Percentiles rank a stretch among this genome's conserved stretches.
phyloP scores from a whole-genome alignment of 306 rosid species.

The Quercus variabilis region DNA sequence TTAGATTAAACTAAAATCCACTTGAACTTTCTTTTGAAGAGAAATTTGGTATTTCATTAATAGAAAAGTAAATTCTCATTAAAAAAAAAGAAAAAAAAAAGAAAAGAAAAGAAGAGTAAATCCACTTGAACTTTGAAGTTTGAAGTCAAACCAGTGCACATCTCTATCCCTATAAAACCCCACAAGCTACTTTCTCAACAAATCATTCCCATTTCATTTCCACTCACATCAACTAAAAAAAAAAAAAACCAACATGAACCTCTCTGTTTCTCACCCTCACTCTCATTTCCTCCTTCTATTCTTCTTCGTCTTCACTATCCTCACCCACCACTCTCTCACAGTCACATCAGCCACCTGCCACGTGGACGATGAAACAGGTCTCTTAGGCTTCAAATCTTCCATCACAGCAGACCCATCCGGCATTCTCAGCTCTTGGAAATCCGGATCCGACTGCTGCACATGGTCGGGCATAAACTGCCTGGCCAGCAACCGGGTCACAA shows the following conservation, averaged over 20 bases:
- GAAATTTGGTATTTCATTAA: no score
- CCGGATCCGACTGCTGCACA: constrained; percentile 59
- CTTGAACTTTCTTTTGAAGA: no score
- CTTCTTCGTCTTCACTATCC: not conserved
- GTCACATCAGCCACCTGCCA: constrained; percentile 53
- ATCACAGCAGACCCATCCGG: constrained; percentile 77
- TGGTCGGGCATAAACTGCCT: constrained; percentile 58
- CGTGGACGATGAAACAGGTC: constrained; percentile 55
- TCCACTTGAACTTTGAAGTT: no score
- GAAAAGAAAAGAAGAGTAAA: not conserved
- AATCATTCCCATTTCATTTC: not conserved
- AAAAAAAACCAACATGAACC: constrained; percentile 11
- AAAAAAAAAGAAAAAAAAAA: no score
- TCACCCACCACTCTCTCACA: constrained; percentile 1
- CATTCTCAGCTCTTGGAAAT: constrained; percentile 52
- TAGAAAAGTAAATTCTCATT: no score
- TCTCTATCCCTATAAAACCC: not conserved
- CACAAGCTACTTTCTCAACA: not conserved
- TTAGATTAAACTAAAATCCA: not conserved
- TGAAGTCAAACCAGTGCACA: not conserved
- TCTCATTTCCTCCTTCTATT: not conserved
- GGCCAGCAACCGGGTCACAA: constrained; percentile 45
- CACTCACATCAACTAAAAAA: not conserved
- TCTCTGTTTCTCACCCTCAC: not conserved
- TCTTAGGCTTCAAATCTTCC: constrained; percentile 63